Evolutionary conservation across 352 stramenopile genomes (phyloP), one percentile per base, ranked within the genome.

Genomic region (Phytophthora fragariaefolia): DNA sequence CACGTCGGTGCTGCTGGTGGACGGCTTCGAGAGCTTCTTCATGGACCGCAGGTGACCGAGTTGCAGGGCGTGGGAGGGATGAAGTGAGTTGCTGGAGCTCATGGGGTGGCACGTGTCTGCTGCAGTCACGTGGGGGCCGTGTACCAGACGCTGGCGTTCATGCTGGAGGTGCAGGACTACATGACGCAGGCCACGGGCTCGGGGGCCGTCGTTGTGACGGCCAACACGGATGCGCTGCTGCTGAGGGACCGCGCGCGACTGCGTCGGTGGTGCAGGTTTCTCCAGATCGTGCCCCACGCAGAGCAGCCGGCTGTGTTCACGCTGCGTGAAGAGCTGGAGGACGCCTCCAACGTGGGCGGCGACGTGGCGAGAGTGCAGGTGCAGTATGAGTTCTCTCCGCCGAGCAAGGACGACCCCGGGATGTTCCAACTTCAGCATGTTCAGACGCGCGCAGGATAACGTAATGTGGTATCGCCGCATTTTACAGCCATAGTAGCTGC

Each of bases 21-120:
- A 86, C 48, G 67, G 73, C 30, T 85, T 92, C 4, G 83, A 92
- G 30, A 65, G 51, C 13, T 87, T 89, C 56, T 92, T 90, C n/a
- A 20, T 54, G 1, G 52, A 71, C 22, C 45, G 79, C 3, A 80
- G 62, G 78, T 84, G 34, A n/a, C n/a, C n/a, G n/a, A n/a, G n/a
- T 51, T 20, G 23, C 17, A 22, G 34, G 10, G 6, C 6, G 12
- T 24, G 26, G 38, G 18, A 18, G 5, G 20, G 2, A 2, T 55
- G 13, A 18, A 48, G 2, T 17, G 36, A 5, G 12, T 36, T 20
- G 9, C 26, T 71, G 20, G 38, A 27, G 24, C 22, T 65, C 3
- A 59, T 27, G 53, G 4, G 10, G 20, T 32, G 52, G n/a, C 47
- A 7, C n/a, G 34, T 47, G 10, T 1, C 17, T 32, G 34, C 23